phyloP scores from a whole-genome alignment of 2,329 filamentous ascomycete genomes.

The Neofusicoccum ribis region DNA sequence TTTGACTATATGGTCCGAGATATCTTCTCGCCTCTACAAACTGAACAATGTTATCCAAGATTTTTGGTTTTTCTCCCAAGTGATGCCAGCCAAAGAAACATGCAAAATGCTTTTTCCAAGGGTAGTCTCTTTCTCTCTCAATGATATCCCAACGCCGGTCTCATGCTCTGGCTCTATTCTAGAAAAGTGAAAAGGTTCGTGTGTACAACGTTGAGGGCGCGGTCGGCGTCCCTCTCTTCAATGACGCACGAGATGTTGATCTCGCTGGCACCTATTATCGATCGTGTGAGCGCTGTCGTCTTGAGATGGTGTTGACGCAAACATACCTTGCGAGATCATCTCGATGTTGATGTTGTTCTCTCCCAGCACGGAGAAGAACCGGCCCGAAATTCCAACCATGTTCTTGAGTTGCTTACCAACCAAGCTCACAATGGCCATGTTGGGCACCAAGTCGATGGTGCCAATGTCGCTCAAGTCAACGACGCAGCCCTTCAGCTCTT shows the following conservation, averaged over 20 bases:
- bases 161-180: slow-evolving; percentile 57
- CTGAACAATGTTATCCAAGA: background rate
- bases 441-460: slow-evolving; percentile 82
- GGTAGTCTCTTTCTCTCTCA: background rate
- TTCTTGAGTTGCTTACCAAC: slow-evolving; percentile 97
- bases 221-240: slow-evolving; percentile 83
- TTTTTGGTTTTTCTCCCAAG: background rate
- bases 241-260: slow-evolving; percentile 99
- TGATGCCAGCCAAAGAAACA: background rate
- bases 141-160: background rate
- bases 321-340: slow-evolving; percentile 96
- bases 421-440: slow-evolving; percentile 94
- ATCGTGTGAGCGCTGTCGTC: background rate
- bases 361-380: slow-evolving; percentile 92
- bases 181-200: slow-evolving; percentile 96
- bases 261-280: slow-evolving; percentile 81
- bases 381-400: slow-evolving; percentile 87
- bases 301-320: slow-evolving; percentile 30
- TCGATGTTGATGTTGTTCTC: slow-evolving; percentile 96
- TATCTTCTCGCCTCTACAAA: background rate
- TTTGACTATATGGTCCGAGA: background rate
- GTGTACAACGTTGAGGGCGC: slow-evolving; percentile 94
- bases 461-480: slow-evolving; percentile 77
- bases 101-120: slow-evolving; percentile 3
- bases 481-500: slow-evolving; percentile 54